Conservation (phyloP, 768 basidiomycete genomes). For the Gelatoporia subvermispora region DNA sequence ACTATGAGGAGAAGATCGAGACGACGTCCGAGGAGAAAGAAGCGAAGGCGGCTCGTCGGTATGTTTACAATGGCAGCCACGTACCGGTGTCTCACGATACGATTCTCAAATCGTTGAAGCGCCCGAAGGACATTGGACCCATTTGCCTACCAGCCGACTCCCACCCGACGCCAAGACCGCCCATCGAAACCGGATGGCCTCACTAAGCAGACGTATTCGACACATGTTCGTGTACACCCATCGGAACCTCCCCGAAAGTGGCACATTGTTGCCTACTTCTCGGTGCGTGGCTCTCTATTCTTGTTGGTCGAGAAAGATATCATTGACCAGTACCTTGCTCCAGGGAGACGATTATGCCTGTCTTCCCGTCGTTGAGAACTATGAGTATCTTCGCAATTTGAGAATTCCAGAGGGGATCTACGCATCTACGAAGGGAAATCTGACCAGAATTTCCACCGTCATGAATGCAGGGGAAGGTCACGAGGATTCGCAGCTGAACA, state of each 20-base stretch:
- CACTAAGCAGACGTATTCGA: constrained; percentile 83
- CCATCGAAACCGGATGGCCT: constrained; percentile 78
- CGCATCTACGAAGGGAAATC: constrained; percentile 53
- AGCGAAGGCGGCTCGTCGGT: constrained; percentile 77
- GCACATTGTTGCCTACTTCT: constrained; percentile 83
- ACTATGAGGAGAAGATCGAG: constrained; percentile 81
- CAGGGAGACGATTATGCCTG: constrained; percentile 66
- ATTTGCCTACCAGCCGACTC: constrained; percentile 49
- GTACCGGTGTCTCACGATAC: background rate
- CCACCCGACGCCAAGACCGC: constrained; percentile 67
- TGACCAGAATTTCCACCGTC: constrained; percentile 21
- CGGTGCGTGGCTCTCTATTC: constrained; percentile 34
- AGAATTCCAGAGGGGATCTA: constrained; percentile 70
- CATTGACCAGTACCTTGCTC: constrained; percentile 1
- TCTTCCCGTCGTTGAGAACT: constrained; percentile 70
- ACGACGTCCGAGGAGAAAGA: constrained; percentile 76
- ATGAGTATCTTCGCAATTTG: constrained; percentile 65
- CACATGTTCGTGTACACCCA: constrained; percentile 63
- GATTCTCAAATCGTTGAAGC: constrained; percentile 25
- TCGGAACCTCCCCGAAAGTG: constrained; percentile 60
- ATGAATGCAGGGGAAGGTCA: constrained; percentile 22
- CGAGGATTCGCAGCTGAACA: constrained; percentile 13
- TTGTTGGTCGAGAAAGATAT: background rate
- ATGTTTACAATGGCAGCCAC: constrained; percentile 17
- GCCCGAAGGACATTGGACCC: constrained; percentile 60